Evolutionary conservation across 2,329 filamentous ascomycete genomes (phyloP).

Genomic region (Nemania abortiva): DNA sequence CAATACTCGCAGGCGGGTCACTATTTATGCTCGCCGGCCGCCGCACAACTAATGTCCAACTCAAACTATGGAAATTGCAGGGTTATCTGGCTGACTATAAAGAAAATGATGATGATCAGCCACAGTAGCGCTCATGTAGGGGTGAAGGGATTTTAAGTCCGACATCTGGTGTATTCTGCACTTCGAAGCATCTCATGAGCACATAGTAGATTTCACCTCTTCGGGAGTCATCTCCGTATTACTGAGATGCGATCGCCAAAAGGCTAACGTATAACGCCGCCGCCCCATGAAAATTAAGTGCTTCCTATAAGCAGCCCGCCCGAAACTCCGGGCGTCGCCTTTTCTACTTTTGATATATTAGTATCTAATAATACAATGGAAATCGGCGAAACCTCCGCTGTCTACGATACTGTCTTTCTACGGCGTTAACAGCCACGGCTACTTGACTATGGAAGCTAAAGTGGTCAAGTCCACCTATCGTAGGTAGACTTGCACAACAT

Average conservation of each 20-base stretch:
- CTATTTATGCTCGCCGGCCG: conserved; percentile 59
- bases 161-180: not conserved
- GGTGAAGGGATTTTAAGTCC: not conserved
- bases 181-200: not conserved
- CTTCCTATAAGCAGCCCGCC: too few relatives aligned
- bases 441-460: too few relatives aligned
- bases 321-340: too few relatives aligned
- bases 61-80: conserved; percentile 69
- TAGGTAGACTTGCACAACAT: too few relatives aligned
- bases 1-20: conserved; percentile 53
- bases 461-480: too few relatives aligned
- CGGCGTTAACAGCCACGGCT: too few relatives aligned
- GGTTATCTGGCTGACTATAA: conserved; percentile 60
- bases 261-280: too few relatives aligned
- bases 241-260: not conserved
- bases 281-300: too few relatives aligned
- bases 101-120: not conserved
- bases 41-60: conserved; percentile 60
- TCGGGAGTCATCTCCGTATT: not conserved
- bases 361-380: too few relatives aligned
- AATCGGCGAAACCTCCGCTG: too few relatives aligned
- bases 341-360: too few relatives aligned
- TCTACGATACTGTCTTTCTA: too few relatives aligned
- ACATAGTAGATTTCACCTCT: not conserved
- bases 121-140: not conserved